These are phyloP conservation scores for Sporothrix globosa DNA, from an alignment of 2,329 filamentous ascomycete species.

Conservation along the genomic window DNA sequence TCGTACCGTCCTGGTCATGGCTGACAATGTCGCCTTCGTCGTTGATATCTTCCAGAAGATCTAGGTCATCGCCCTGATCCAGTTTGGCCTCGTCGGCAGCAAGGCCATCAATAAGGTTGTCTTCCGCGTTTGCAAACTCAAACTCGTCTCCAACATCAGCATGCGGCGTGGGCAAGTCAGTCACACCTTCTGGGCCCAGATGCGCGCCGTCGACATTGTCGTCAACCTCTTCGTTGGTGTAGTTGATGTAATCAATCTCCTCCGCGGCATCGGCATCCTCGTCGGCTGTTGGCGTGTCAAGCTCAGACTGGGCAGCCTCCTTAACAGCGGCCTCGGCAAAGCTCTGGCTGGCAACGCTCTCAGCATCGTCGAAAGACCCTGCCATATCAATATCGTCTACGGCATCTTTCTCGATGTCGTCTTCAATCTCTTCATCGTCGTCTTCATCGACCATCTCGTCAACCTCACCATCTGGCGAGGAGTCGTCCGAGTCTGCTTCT, in stretches of 20 bases:
- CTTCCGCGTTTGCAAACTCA: constrained; percentile 22
- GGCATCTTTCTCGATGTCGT: constrained; percentile 19
- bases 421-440: constrained; percentile 32
- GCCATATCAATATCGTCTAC: constrained; percentile 30
- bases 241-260: constrained; percentile 28
- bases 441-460: constrained; percentile 33
- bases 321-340: neutral
- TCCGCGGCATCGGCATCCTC: constrained; percentile 15
- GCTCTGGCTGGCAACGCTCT: constrained; percentile 18
- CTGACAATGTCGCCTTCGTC: neutral
- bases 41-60: constrained; percentile 31
- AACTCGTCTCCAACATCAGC: constrained; percentile 16
- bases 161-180: neutral
- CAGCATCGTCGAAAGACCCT: constrained; percentile 19
- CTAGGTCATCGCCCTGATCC: constrained; percentile 29
- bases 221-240: constrained; percentile 32
- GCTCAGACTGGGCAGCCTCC: neutral
- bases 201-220: constrained; percentile 32
- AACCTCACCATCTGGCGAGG: constrained; percentile 25
- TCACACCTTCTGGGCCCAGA: neutral
- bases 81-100: neutral
- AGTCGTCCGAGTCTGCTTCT: constrained; percentile 33
- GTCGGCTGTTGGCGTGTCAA: constrained; percentile 12
- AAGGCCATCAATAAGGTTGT: constrained; percentile 11
- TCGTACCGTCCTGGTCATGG: constrained; percentile 28